Evolutionary conservation across 140 eudicot species (phyloP).

Genomic region (Anethum foeniculum): DNA sequence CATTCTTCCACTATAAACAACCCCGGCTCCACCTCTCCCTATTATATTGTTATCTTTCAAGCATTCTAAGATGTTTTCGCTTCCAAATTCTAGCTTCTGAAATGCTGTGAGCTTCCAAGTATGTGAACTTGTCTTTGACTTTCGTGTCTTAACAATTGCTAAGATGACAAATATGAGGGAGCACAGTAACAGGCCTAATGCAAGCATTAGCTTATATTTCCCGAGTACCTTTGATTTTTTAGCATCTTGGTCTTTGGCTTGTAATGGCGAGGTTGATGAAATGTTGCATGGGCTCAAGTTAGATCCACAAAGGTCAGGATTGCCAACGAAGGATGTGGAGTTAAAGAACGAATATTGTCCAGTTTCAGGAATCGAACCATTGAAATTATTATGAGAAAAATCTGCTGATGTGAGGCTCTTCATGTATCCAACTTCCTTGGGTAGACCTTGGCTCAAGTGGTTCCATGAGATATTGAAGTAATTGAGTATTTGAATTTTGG

Average conservation of each 20-base stretch:
- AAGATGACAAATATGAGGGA: slow-evolving; percentile 50
- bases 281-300: slow-evolving; percentile 39
- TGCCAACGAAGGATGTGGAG: slow-evolving; percentile 48
- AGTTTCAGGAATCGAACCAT: slow-evolving; percentile 58
- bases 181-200: slow-evolving; percentile 60
- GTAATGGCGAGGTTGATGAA: slow-evolving; percentile 26
- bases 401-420: slow-evolving; percentile 79
- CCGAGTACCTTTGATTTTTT: slow-evolving; percentile 43
- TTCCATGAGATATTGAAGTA: slow-evolving; percentile 72
- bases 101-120: slow-evolving; percentile 83
- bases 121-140: slow-evolving; percentile 24
- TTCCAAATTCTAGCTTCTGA: slow-evolving; percentile 58
- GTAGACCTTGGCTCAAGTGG: slow-evolving; percentile 51
- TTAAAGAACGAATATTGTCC: slow-evolving; percentile 65
- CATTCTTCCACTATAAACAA: slow-evolving; percentile 70
- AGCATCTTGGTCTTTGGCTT: slow-evolving; percentile 20
- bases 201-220: slow-evolving; percentile 54
- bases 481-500: slow-evolving; percentile 60
- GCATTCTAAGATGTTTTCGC: slow-evolving; percentile 59
- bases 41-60: slow-evolving; percentile 69
- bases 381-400: slow-evolving; percentile 63
- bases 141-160: slow-evolving; percentile 61
- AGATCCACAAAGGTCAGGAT: slow-evolving; percentile 59
- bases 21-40: slow-evolving; percentile 78
- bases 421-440: slow-evolving; percentile 49